phyloP scores from a whole-genome alignment of 208 protist species.

The Wallacemonas sp. region DNA sequence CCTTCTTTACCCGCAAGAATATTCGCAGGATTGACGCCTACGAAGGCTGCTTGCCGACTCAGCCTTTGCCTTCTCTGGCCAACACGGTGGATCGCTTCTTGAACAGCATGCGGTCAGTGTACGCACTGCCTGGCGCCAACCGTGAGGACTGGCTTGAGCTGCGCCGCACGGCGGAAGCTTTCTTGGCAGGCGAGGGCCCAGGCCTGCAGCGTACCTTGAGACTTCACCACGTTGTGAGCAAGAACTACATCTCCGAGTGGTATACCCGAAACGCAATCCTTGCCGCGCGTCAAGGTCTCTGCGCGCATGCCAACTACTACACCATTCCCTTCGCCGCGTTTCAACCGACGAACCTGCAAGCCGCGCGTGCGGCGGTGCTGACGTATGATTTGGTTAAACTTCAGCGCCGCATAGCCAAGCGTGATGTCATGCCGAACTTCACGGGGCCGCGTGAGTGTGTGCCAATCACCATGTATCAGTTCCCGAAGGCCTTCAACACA shows the following conservation, averaged over 20 bases:
- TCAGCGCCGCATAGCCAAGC: slow-evolving; percentile 59
- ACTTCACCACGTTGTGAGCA: slow-evolving; percentile 60
- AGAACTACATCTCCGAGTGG: slow-evolving; percentile 88
- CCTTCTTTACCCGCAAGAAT: slow-evolving; percentile 48
- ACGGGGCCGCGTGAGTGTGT: slow-evolving; percentile 41
- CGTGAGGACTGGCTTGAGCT: slow-evolving; percentile 46
- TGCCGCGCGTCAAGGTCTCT: slow-evolving; percentile 59
- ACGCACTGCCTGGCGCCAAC: slow-evolving; percentile 32
- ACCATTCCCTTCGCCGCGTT: slow-evolving; percentile 58
- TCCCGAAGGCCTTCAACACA: slow-evolving; percentile 77
- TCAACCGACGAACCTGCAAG: slow-evolving; percentile 44
- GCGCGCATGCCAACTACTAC: slow-evolving; percentile 92
- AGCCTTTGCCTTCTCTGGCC: slow-evolving; percentile 72
- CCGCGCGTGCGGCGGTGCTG: slow-evolving; percentile 65
- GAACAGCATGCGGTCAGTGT: slow-evolving; percentile 50
- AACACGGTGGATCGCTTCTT: slow-evolving; percentile 73
- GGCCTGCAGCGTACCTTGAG: slow-evolving; percentile 70
- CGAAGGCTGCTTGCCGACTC: slow-evolving; percentile 67
- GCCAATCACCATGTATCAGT: slow-evolving; percentile 89
- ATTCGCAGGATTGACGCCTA: slow-evolving; percentile 65
- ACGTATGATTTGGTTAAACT: slow-evolving; percentile 63
- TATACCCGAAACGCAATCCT: slow-evolving; percentile 91
- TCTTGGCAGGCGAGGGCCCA: slow-evolving; percentile 74
- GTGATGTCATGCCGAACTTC: slow-evolving; percentile 62
- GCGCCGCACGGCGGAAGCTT: slow-evolving; percentile 46